Percentiles rank a stretch among this genome's conserved stretches.
Evolutionary conservation across 768 basidiomycete genomes (phyloP).

Genomic region (Agaricus subrufescens): DNA sequence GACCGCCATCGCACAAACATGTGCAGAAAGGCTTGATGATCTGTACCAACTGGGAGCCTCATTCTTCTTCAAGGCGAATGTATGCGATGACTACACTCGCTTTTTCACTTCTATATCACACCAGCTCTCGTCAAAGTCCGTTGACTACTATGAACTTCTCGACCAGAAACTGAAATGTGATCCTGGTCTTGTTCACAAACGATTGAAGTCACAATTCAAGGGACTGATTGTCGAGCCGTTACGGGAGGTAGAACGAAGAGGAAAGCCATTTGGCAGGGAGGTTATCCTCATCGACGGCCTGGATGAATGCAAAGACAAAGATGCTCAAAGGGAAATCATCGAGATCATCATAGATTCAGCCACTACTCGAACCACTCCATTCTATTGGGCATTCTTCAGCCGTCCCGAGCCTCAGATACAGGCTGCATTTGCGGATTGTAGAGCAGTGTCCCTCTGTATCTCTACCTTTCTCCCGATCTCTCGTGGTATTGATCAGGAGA

Average conservation of each 20-base stretch:
- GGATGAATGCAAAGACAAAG: background rate
- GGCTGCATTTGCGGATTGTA: background rate
- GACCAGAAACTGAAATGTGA: background rate
- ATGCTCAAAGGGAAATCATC: background rate
- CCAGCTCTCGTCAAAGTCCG: background rate
- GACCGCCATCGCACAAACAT: conserved; percentile 1
- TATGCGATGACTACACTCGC: background rate
- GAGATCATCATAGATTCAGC: background rate
- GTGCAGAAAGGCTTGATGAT: background rate
- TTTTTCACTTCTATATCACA: conserved; percentile 5
- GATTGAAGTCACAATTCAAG: background rate
- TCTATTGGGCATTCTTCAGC: conserved; percentile 1
- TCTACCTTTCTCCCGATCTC: background rate
- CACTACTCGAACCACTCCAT: background rate
- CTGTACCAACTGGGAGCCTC: background rate
- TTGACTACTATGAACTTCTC: background rate
- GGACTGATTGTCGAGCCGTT: background rate
- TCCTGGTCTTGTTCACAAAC: background rate
- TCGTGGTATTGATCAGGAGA: too few relatives aligned
- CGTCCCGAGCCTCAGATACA: background rate
- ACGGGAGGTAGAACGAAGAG: background rate
- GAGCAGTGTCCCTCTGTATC: background rate
- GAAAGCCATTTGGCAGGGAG: background rate
- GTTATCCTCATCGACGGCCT: background rate
- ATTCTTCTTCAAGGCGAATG: conserved; percentile 10